These are phyloP conservation scores for Salix arbutifolia DNA, from an alignment of 345 rosid species.

Conservation along the genomic window DNA sequence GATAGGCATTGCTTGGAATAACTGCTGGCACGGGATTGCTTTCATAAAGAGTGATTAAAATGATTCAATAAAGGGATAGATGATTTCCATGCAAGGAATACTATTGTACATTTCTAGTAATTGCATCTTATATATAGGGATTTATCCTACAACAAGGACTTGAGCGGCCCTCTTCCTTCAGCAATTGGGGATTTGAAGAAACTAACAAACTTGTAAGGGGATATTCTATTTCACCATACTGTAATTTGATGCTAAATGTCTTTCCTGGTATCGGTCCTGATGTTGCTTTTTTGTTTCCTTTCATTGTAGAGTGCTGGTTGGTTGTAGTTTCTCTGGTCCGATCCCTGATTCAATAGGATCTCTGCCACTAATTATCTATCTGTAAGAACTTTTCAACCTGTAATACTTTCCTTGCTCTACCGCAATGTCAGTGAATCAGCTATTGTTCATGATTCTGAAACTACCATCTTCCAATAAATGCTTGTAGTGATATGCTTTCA, in stretches of 20 bases:
- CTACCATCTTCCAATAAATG: not conserved
- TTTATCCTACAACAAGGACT: constrained; percentile 59
- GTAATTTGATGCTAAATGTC: constrained; percentile 1
- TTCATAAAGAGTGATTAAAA: not conserved
- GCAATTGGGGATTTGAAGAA: constrained; percentile 53
- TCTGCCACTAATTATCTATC: constrained; percentile 35
- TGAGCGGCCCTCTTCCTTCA: constrained; percentile 64
- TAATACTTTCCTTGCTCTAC: not conserved
- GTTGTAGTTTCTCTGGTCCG: constrained; percentile 65
- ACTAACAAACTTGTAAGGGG: constrained; percentile 61
- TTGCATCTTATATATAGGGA: constrained; percentile 51
- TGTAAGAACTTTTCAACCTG: constrained; percentile 45
- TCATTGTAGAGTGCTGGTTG: constrained; percentile 56
- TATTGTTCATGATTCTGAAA: not conserved
- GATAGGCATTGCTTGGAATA: not conserved
- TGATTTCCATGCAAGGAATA: not conserved
- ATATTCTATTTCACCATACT: not conserved
- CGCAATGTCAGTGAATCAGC: not conserved
- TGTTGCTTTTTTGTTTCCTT: not conserved
- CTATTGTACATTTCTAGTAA: constrained; percentile 9
- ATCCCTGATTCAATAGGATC: constrained; percentile 71
- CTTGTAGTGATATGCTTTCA: not conserved
- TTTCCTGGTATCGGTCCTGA: not conserved
- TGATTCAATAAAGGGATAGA: not conserved
- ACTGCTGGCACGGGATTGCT: not conserved